Evolutionary conservation across 768 basidiomycete genomes (phyloP).

Genomic region (Cubamyces lactineus): DNA sequence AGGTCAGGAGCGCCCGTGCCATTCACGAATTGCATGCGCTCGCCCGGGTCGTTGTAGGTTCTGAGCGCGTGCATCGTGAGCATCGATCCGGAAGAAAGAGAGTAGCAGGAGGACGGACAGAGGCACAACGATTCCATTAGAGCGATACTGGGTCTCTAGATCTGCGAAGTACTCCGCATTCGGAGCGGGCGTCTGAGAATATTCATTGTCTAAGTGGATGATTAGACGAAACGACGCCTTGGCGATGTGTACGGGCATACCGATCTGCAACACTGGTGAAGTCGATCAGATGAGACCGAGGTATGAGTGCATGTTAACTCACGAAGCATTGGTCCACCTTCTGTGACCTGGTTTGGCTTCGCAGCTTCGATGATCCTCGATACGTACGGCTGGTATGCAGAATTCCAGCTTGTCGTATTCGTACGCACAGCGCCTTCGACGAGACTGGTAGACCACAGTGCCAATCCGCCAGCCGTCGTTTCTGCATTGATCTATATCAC

Average conservation of each 20-base stretch:
- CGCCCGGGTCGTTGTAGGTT: slow-evolving; percentile 34
- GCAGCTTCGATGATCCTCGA: slow-evolving; percentile 63
- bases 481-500: slow-evolving; percentile 72
- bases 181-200: slow-evolving; percentile 51
- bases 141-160: slow-evolving; percentile 23
- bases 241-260: slow-evolving; percentile 51
- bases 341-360: slow-evolving; percentile 65
- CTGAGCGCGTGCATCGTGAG: slow-evolving; percentile 2
- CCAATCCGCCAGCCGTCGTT: slow-evolving; percentile 75
- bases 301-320: slow-evolving; percentile 25
- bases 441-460: slow-evolving; percentile 70
- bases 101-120: slow-evolving; percentile 17
- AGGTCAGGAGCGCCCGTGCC: slow-evolving; percentile 36
- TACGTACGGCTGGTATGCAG: slow-evolving; percentile 75
- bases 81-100: neutral
- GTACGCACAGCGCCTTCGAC: slow-evolving; percentile 69
- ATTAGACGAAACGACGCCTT: too few relatives aligned
- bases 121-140: slow-evolving; percentile 46
- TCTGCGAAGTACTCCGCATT: slow-evolving; percentile 31
- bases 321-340: slow-evolving; percentile 81
- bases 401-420: slow-evolving; percentile 68
- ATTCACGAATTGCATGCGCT: slow-evolving; percentile 32
- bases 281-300: neutral
- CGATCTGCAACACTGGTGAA: slow-evolving; percentile 56
- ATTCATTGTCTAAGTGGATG: slow-evolving; percentile 88